phyloP scores from a whole-genome alignment of 2,329 filamentous ascomycete genomes.

The Aspergillus niger region DNA sequence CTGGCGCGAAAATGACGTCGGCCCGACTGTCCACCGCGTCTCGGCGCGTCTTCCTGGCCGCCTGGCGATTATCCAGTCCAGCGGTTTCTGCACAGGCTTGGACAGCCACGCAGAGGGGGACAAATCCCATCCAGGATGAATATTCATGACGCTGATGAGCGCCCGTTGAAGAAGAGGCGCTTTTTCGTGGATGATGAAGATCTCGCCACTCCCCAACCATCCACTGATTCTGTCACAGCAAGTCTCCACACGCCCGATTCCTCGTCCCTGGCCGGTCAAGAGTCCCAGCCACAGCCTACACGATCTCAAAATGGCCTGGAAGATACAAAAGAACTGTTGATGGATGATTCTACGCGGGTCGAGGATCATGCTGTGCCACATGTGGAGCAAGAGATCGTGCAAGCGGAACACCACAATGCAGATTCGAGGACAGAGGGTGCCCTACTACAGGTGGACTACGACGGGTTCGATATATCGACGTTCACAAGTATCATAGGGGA shows the following conservation, averaged over 20 bases:
- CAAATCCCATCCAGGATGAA: constrained; percentile 31
- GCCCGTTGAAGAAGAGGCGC: constrained; percentile 62
- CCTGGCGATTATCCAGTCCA: constrained; percentile 1
- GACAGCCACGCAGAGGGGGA: not conserved
- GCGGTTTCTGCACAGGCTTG: not conserved
- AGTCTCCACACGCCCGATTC: constrained; percentile 23
- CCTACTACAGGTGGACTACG: constrained; percentile 8
- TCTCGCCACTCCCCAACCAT: constrained; percentile 22
- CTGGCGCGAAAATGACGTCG: constrained; percentile 25
- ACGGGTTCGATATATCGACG: constrained; percentile 56
- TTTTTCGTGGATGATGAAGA: constrained; percentile 60
- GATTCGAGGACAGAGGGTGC: constrained; percentile 2
- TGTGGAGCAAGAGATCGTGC: not conserved
- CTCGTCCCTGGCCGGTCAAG: constrained; percentile 4
- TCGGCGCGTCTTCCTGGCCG: constrained; percentile 35
- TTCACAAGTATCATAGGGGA: constrained; percentile 63
- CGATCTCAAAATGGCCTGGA: not conserved
- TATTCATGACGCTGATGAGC: constrained; percentile 49
- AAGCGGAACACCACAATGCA: not conserved
- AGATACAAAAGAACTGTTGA: too few relatives aligned
- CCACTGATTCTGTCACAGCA: constrained; percentile 6
- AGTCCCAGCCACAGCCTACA: not conserved
- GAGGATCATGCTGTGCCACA: not conserved
- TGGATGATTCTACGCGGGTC: too few relatives aligned
- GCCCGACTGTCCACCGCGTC: constrained; percentile 33